Evolutionary conservation across 495 filamentous ascomycete genomes (phyloP), one percentile per base, ranked within the genome.

Genomic region (Bacidia gigantensis): DNA sequence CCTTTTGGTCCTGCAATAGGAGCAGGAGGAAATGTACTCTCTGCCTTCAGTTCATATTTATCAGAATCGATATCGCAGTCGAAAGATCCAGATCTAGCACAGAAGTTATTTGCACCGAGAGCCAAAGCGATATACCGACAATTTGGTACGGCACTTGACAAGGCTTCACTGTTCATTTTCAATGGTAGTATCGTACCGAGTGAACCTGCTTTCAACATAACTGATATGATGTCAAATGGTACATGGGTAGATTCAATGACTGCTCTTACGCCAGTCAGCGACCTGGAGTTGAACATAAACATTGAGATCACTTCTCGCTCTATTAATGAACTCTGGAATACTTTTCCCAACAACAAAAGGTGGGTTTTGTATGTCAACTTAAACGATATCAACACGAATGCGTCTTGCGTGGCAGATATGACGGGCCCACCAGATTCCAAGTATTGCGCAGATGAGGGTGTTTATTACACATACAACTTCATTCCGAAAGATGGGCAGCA

Each of bases 381-480:
- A 14, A 17, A 17, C 18, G 35, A 40, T 40, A 40, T 40, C 35
- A 40, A 40, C n/a, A 40, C 35, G n/a, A 45, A 45, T 18, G 42
- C 5, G 10, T 7, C n/a, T 5, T 23, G 42, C 17, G 42, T 7
- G 21, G 18, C 5, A 7, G 7, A 45, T 45, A 7, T 23, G n/a
- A 45, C 5, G 10, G 42, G 42, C 10, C 42, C 42, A 23, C 42
- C 7, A 23, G 21, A 17, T 17, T 45, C 21, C 42, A 45, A 45
- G 21, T 45, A 45, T 17, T 45, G 42, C 17, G 42, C 42, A 45
- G 42, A 45, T 45, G 17, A 23, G 5, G 42, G 42, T 7, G 42
- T 45, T 7, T 45, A 45, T 23, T 45, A 45, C 42, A 45, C 42
- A 17, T 45, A 45, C 42, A 45, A 45, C 17, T 45, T 45, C 21